Conservation (phyloP, 2,329 filamentous ascomycete species). For the Triangularia setosa region DNA sequence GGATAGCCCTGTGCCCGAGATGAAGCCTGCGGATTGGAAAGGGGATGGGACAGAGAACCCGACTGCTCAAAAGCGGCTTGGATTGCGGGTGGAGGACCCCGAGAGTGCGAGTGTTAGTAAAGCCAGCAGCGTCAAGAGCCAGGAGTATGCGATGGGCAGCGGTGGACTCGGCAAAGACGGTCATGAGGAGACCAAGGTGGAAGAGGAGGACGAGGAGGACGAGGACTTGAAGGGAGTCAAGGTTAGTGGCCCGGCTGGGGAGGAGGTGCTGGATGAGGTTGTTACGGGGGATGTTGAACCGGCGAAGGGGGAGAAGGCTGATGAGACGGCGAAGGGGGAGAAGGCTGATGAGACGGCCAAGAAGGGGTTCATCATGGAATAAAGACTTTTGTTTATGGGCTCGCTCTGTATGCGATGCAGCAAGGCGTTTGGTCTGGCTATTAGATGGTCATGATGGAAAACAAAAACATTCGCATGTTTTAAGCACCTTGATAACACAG, state of each 20-base stretch:
- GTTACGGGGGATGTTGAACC: not conserved
- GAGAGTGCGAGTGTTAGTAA: slow-evolving; percentile 65
- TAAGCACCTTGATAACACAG: not conserved
- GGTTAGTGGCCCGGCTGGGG: slow-evolving; percentile 28
- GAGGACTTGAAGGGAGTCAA: slow-evolving; percentile 29
- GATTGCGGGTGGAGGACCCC: slow-evolving; percentile 61
- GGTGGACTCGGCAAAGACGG: not conserved
- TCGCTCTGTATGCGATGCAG: not conserved
- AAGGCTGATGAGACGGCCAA: not conserved
- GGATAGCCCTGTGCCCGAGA: slow-evolving; percentile 67
- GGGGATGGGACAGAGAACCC: slow-evolving; percentile 49
- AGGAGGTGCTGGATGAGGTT: slow-evolving; percentile 25
- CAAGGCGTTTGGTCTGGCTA: not conserved
- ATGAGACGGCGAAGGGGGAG: not conserved
- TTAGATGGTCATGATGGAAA: not conserved
- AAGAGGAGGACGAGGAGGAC: slow-evolving; percentile 18
- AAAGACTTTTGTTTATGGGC: not conserved
- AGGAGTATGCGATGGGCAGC: not conserved
- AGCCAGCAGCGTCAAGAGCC: slow-evolving; percentile 62
- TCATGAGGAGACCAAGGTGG: not conserved
- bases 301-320: not conserved
- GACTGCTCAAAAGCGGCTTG: slow-evolving; percentile 59
- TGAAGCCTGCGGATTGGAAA: slow-evolving; percentile 70
- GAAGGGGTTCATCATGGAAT: not conserved
- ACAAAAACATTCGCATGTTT: not conserved